Percentiles rank a stretch among this genome's conserved stretches.
Evolutionary conservation across 176 grass and related monocot species (phyloP).

Genomic region (Oropetium thomaeum): DNA sequence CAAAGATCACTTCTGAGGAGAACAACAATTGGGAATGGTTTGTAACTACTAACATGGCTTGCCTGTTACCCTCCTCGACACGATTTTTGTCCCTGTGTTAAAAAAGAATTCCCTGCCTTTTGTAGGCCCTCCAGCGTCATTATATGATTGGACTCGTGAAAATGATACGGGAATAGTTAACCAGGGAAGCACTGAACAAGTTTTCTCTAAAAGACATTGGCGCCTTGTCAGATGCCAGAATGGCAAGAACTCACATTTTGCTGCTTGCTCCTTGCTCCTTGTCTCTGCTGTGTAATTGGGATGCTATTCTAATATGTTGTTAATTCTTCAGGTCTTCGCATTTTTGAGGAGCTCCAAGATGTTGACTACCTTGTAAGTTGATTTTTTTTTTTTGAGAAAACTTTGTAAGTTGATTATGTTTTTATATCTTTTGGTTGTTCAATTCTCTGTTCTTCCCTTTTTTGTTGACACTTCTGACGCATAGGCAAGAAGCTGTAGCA

Average conservation of each 20-base stretch:
- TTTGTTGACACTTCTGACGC: slow-evolving; percentile 33
- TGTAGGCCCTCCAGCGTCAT: slow-evolving; percentile 84
- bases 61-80: slow-evolving; percentile 6
- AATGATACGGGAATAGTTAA: slow-evolving; percentile 56
- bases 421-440: slow-evolving; percentile 27
- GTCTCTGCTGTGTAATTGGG: slow-evolving; percentile 14
- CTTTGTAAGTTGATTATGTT: slow-evolving; percentile 80
- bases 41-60: slow-evolving; percentile 21
- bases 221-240: slow-evolving; percentile 98
- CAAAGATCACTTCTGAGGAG: slow-evolving; percentile 60
- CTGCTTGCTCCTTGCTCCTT: background rate
- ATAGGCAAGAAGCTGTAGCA: slow-evolving; percentile 92
- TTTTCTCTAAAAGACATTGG: slow-evolving; percentile 96
- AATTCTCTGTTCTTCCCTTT: slow-evolving; percentile 32
- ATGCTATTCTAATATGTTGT: slow-evolving; percentile 8
- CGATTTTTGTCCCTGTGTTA: slow-evolving; percentile 18
- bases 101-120: slow-evolving; percentile 17
- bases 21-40: slow-evolving; percentile 98
- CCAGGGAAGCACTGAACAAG: slow-evolving; percentile 64
- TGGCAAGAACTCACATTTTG: slow-evolving; percentile 55
- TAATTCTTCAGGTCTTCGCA: slow-evolving; percentile 70
- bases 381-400: too few species aligned
- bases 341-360: slow-evolving; percentile 97
- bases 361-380: slow-evolving; percentile 98
- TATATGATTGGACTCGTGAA: slow-evolving; percentile 91